Evolutionary conservation across 164 flowering plant genomes (phyloP).

Genomic region (Liquidambar formosana): DNA sequence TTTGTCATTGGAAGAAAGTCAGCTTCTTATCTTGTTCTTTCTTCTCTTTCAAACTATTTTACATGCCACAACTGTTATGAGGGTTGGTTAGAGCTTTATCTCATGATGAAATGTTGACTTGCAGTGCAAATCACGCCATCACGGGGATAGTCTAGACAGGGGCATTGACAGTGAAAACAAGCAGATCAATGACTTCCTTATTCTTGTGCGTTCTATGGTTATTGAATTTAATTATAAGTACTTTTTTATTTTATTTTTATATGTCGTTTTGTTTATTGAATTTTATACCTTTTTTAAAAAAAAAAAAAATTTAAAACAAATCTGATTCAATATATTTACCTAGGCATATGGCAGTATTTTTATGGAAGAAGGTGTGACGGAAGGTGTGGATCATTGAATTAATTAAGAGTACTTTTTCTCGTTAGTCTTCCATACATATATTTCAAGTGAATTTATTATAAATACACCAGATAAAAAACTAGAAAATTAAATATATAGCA

Average conservation of each 20-base stretch:
- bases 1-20: conserved; percentile 96
- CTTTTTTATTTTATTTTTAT: no score
- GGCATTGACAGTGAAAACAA: conserved; percentile 68
- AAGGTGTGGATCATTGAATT: no score
- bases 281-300: not conserved
- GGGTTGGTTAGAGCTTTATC: conserved; percentile 3
- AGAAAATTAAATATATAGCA: no score
- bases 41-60: not conserved
- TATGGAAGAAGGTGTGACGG: not conserved
- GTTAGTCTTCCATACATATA: no score
- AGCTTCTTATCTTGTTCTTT: not conserved
- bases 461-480: no score
- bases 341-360: not conserved
- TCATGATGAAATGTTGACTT: conserved; percentile 11
- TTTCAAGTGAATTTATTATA: no score
- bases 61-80: conserved; percentile 7
- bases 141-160: conserved; percentile 73
- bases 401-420: no score
- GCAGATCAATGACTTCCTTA: conserved; percentile 69
- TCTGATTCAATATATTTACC: not conserved
- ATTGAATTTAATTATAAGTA: not conserved
- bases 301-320: no score
- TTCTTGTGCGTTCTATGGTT: conserved; percentile 61
- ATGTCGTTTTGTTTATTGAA: not conserved
- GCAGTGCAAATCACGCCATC: conserved; percentile 84